phyloP scores from a whole-genome alignment of 768 basidiomycete genomes.

The Favolaschia claudopus region DNA sequence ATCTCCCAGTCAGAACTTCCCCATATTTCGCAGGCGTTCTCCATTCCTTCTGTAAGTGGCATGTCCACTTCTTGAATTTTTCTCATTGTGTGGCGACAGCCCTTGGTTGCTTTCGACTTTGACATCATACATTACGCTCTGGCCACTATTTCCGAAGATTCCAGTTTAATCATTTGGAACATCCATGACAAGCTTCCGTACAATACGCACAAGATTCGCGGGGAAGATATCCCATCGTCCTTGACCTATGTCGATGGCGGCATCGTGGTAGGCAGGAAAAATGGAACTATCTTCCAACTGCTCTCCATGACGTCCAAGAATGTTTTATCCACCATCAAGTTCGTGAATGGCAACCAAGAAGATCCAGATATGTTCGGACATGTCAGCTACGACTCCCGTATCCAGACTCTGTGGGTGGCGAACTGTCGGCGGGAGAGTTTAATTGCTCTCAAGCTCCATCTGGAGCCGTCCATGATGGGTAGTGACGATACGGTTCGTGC shows the following conservation, averaged over 20 bases:
- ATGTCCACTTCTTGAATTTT: not conserved
- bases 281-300: conserved; percentile 85
- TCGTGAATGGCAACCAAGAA: conserved; percentile 72
- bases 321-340: conserved; percentile 81
- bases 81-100: conserved; percentile 50
- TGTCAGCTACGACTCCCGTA: conserved; percentile 82
- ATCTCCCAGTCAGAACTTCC: conserved; percentile 73
- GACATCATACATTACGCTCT: conserved; percentile 79
- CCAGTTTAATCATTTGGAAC: conserved; percentile 84
- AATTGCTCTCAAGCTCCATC: conserved; percentile 78
- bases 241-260: conserved; percentile 87
- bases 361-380: conserved; percentile 91
- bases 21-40: conserved; percentile 73
- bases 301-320: conserved; percentile 77
- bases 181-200: conserved; percentile 79
- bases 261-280: conserved; percentile 84
- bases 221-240: conserved; percentile 84
- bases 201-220: conserved; percentile 77
- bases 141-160: conserved; percentile 84
- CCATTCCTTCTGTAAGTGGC: conserved; percentile 70
- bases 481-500: conserved; percentile 70
- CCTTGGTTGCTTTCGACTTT: conserved; percentile 86
- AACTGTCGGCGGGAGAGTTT: conserved; percentile 86
- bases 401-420: conserved; percentile 88
- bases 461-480: conserved; percentile 65